Conservation (phyloP, 805 yeast species). For the Kazachstania bromeliacearum region DNA sequence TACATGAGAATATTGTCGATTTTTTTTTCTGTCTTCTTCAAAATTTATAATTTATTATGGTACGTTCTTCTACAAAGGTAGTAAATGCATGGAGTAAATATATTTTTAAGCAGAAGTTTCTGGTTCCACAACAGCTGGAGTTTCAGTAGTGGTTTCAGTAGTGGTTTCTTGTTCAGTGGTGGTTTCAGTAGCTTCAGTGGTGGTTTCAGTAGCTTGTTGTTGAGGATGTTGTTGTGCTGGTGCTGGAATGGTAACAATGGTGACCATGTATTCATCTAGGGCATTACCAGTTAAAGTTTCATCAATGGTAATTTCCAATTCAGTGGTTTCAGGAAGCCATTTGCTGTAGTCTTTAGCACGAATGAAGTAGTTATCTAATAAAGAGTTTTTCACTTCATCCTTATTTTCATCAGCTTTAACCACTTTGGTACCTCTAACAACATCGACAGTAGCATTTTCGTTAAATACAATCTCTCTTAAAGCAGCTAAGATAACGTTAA, state of each 20-base stretch:
- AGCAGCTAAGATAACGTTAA: slow-evolving; percentile 22
- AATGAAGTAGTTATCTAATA: slow-evolving; percentile 19
- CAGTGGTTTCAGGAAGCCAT: slow-evolving; percentile 14
- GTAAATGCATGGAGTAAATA: too few species aligned
- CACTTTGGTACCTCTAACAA: slow-evolving; percentile 15
- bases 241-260: slow-evolving; percentile 4
- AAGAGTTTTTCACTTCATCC: slow-evolving; percentile 4
- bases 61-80: background rate
- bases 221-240: background rate
- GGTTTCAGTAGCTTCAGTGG: slow-evolving; percentile 10
- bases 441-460: slow-evolving; percentile 23
- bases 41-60: too few species aligned
- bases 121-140: slow-evolving; percentile 13
- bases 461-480: slow-evolving; percentile 27
- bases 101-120: background rate
- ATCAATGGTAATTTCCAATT: slow-evolving; percentile 16
- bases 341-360: slow-evolving; percentile 25
- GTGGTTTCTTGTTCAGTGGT: slow-evolving; percentile 1
- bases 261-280: slow-evolving; percentile 19
- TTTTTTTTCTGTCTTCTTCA: too few species aligned
- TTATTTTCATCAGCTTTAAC: slow-evolving; percentile 5
- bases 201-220: background rate
- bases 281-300: slow-evolving; percentile 15
- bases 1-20: too few species aligned
- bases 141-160: slow-evolving; percentile 9